Base-by-base conservation (phyloP, 768 basidiomycete genomes). In the Brasilioporus rufonigricans region DNA sequence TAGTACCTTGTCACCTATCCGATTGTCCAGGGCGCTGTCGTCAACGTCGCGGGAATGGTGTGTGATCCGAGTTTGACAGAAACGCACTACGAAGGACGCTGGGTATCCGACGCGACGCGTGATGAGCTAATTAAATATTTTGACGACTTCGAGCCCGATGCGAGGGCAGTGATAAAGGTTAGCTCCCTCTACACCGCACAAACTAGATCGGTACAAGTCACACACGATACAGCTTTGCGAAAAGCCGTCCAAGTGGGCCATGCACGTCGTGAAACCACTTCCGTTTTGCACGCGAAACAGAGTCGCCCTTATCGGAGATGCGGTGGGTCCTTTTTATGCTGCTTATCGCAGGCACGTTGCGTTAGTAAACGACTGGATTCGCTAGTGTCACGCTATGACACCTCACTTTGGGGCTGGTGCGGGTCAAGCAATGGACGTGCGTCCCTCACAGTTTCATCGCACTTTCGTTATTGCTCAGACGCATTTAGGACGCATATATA, bases 271-370 rank as follows among this genome's bases (percentile, higher is more conserved):
- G 27, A 71, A 71, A 14, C 71, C 72, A 10, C 65, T 83, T 10
- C 71, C 74, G 0, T 71, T 70, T 5, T 80, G 71, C 44, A 72
- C 74, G 3, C 65, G 61, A 18, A 72, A 73, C 11, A 66, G 71
- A 6, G 75, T 82, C 0, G 75, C 74, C 7, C 69, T 85, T 10
- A 64, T 78, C 4, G 82, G 81, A 8, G 83, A 84, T 59, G 75
- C 82, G 16, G 77, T 78, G 47, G 44, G 71, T 57, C 21, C 27
- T 16, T 16, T 27, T 49, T 8, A 4, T 21, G 10, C 1, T 4
- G 6, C 2, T 2, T 12, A 12, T 35, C 16, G 26, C 12, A 11
- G 18, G 6, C 9, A 19, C 26, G 11, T 26, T 26, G 4, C 26
- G 13, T 35, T 40, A 39, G 52, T 23, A 5, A 27, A 14, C 6